Evolutionary conservation across 371 early-diverging fungal genomes (phyloP), one percentile per base, ranked within the genome.

Genomic region (Rhizopus arrhizus): DNA sequence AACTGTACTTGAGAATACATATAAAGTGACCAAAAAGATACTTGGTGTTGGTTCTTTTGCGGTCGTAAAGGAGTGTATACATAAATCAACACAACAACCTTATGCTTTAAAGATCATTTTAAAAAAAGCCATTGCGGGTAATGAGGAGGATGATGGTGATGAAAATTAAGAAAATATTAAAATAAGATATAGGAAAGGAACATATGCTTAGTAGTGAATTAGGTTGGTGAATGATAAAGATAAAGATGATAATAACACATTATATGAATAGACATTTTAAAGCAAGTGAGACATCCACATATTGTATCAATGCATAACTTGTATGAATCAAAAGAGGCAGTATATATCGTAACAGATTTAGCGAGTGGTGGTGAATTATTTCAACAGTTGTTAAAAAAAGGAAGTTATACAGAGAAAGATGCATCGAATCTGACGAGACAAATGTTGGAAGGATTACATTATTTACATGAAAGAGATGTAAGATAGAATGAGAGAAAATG

Each of bases 281-380:
- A 88, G 75, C 81, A 85, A 68, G 92, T 91, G 11, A 79, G 85
- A 13, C 94, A 93, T 60, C 87, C 88, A 32, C 85, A 93, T 72
- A 90, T 92, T 70, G 86, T 92, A 43, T 87, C 89, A 28, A 77
- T 94, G 66, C 88, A 86, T 63, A 88, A 88, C 59, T 74, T 91
- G 68, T 92, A 85, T 68, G 91, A 94, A 73, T 84, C 88, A 32
- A 84, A 85, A 28, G 85, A 80, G 54, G 91, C 91, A 33, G 90
- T 94, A 28, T 94, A 90, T 66, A 80, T 94, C 42, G 85, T 94
- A 6, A 91, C 92, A 61, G 92, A 92, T 71, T 83, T 92, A 12
- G 93, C 92, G 10, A 88, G 87, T 22, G 94, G 94, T 43, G 94
- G 94, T 10, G 94, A 94, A 70, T 77, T 94, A 16, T 94, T 92